These are phyloP conservation scores for Toxicodendron radicans DNA, from an alignment of 345 rosid species.

Conservation along the genomic window DNA sequence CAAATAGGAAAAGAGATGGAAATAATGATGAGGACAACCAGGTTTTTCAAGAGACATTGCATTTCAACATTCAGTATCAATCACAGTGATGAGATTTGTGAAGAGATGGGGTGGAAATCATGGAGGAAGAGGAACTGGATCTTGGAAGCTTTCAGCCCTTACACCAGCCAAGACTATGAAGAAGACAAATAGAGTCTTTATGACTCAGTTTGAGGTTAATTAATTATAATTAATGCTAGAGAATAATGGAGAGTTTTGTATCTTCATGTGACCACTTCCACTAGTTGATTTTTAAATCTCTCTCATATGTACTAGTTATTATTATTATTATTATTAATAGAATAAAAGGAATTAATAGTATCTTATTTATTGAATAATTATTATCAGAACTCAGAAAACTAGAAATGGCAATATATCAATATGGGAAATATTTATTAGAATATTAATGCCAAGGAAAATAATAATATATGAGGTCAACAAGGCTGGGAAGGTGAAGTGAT, in stretches of 20 bases:
- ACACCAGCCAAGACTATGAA: constrained; percentile 48
- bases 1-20: constrained; percentile 39
- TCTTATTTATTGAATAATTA: too few species aligned
- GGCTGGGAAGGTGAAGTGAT: not conserved
- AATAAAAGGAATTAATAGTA: too few species aligned
- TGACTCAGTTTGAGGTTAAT: not conserved
- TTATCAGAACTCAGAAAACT: too few species aligned
- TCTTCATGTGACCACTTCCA: not conserved
- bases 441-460: too few species aligned
- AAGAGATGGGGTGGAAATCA: constrained; percentile 54
- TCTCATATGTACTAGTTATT: not conserved
- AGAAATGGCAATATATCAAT: too few species aligned
- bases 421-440: too few species aligned
- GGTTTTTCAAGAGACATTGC: constrained; percentile 50
- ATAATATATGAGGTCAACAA: not conserved
- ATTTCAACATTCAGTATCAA: constrained; percentile 53
- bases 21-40: constrained; percentile 47
- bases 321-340: too few species aligned
- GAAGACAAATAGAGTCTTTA: constrained; percentile 7
- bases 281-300: not conserved
- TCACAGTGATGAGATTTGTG: constrained; percentile 50
- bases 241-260: not conserved
- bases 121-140: constrained; percentile 53
- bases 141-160: constrained; percentile 43
- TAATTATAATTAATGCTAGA: not conserved